Conservation (phyloP, 768 basidiomycete genomes). For the Hericium rajendrae region DNA sequence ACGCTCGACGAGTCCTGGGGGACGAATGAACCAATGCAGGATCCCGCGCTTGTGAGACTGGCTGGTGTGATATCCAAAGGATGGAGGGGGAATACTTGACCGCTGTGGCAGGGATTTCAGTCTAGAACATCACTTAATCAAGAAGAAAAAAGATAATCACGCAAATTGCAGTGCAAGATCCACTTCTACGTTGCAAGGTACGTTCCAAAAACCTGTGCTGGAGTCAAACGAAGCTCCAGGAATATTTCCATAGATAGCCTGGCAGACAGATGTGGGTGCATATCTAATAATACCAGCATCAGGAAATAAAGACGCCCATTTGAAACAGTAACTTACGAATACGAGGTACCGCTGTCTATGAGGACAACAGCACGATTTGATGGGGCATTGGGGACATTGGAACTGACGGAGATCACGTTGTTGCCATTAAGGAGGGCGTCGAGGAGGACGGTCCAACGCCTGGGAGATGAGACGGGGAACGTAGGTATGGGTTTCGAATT, state of each 20-base stretch:
- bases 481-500: conserved; percentile 55
- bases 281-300: conserved; percentile 36
- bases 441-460: conserved; percentile 68
- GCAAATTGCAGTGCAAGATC: conserved; percentile 72
- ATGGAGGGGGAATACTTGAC: conserved; percentile 68
- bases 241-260: conserved; percentile 60
- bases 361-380: conserved; percentile 63
- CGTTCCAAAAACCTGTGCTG: conserved; percentile 48
- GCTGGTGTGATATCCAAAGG: conserved; percentile 64
- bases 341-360: conserved; percentile 77
- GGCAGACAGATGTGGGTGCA: conserved; percentile 50
- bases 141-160: conserved; percentile 24
- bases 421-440: conserved; percentile 61
- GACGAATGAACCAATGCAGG: conserved; percentile 70
- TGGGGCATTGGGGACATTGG: conserved; percentile 47
- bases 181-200: conserved; percentile 69
- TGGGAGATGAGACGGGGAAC: conserved; percentile 56
- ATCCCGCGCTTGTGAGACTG: conserved; percentile 31
- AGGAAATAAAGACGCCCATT: neutral
- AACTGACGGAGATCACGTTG: conserved; percentile 41
- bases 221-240: conserved; percentile 53
- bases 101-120: conserved; percentile 27
- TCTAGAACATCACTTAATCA: neutral
- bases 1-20: conserved; percentile 45
- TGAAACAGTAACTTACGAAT: conserved; percentile 40